Evolutionary conservation across 192 early-diverging fungal species (phyloP), one percentile per base, ranked within the genome.

Genomic region (Coemansia sp.): DNA sequence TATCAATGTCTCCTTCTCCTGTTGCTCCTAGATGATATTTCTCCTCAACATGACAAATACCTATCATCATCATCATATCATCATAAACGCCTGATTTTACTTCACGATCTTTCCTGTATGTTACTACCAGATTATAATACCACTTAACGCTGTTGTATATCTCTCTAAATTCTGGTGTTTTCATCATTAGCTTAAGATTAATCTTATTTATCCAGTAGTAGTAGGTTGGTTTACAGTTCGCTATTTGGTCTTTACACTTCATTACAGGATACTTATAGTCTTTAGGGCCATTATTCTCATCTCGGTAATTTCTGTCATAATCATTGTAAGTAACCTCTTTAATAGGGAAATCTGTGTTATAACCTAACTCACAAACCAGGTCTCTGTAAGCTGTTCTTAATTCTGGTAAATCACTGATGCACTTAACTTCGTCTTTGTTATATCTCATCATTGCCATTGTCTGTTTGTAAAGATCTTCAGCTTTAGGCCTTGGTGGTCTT

Each of bases 31-130:
- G n/a, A 15, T 49, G 48, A 49, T 49, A 21, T 49, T 17, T n/a
- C 48, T 49, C 48, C 48, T 49, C 48, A n/a, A 49, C 14, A 49
- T 21, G 22, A 21, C n/a, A n/a, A 49, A n/a, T 49, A 49, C 48
- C 8, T n/a, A 49, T 17, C 22, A 8, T 14, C 17, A 5, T 17
- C 17, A 49, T 21, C 22, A n/a, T 49, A 8, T 49, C 6, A 49
- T 17, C 48, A 49, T n/a, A 17, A n/a, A 49, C 48, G n/a, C 22
- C 17, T 7, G 22, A 21, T 6, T 21, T 17, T 49, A n/a, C 22
- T 49, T 14, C 17, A 49, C 22, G 15, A 49, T 49, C 17, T 21
- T 14, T 49, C 48, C 22, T 21, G 48, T 49, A 21, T n/a, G 22
- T 49, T n/a, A 6, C 17, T 49, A 49, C 17, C 48, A 49, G 22